Base-by-base conservation (phyloP, 208 protist species). In the Dictyostelium gargantuum region DNA sequence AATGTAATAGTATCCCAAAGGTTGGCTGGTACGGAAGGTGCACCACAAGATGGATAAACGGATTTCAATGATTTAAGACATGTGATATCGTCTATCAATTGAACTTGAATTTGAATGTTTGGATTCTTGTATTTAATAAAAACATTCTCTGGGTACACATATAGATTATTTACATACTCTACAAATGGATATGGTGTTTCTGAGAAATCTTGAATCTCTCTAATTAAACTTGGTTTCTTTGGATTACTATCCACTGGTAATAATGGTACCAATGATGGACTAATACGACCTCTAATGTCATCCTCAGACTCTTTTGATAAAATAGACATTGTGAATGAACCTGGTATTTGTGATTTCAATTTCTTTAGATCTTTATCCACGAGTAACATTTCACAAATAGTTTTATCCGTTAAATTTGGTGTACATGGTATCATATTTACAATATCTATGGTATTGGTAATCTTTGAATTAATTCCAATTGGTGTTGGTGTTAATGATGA, bases 51-150 rank as follows among this genome's bases (percentile, higher is more conserved):
- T 38, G 82, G 82, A 42, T 89, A 89, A 23, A 89, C 46, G 21
- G 68, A 89, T 68, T 66, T 75, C 8, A 89, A 26, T 32, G 66
- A 10, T 42, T 89, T 89, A 2, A 89, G 40, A 26, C n/a, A 46
- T 11, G 5, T 3, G 1, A 89, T 29, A 68, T 89, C 82, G 6
- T 89, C 82, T 38, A 89, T 23, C 5, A 89, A 29, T 54, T 89
- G 82, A 29, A 79, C 82, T 54, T 89, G 82, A 29, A 89, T 79
- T 48, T 89, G 82, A 35, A 89, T 74, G 11, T 89, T 89, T 21
- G 82, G 82, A 38, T 89, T 89, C 26, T 89, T 89, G 29, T 68
- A 89, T n/a, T 89, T 89, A 26, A 89, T 89, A 38, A 76, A 79
- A 5, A 76, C 75, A 19, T 32, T 84, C 26, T 92, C 86, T 44